Percentiles rank a stretch among this genome's conserved stretches.
Evolutionary conservation across 495 filamentous ascomycete genomes (phyloP).

Genomic region (Penicillium samsonianum): DNA sequence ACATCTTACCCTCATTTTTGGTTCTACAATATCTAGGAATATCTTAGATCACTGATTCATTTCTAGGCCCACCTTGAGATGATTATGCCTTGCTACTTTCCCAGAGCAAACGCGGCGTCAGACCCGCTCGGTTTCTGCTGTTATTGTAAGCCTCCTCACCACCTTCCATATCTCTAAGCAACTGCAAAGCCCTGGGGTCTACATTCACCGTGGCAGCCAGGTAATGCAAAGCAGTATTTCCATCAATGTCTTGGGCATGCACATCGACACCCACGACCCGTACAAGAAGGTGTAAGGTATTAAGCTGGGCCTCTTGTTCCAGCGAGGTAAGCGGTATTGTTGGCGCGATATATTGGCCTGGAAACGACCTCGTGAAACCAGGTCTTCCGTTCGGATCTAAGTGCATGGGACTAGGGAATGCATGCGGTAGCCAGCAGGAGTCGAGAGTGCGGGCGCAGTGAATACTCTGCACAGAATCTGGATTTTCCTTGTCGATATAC

Average conservation of each 20-base stretch:
- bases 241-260: not conserved
- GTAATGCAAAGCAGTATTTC: constrained; percentile 7
- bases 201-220: not conserved
- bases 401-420: not conserved
- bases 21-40: too few species aligned
- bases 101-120: not conserved
- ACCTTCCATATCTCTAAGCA: not conserved
- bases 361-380: not conserved
- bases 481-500: not conserved
- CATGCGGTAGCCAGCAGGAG: not conserved
- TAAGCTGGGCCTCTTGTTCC: not conserved
- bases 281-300: not conserved
- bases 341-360: not conserved
- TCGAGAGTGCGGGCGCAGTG: constrained; percentile 1
- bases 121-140: not conserved
- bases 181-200: not conserved
- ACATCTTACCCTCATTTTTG: too few species aligned
- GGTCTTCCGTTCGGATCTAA: not conserved
- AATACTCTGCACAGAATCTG: not conserved
- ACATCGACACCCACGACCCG: not conserved
- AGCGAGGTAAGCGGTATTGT: not conserved
- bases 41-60: too few species aligned
- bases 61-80: too few species aligned
- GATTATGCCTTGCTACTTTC: too few species aligned
- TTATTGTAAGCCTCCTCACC: not conserved